phyloP scores from a whole-genome alignment of 805 yeast genomes.

The Candida arabinofermentans region DNA sequence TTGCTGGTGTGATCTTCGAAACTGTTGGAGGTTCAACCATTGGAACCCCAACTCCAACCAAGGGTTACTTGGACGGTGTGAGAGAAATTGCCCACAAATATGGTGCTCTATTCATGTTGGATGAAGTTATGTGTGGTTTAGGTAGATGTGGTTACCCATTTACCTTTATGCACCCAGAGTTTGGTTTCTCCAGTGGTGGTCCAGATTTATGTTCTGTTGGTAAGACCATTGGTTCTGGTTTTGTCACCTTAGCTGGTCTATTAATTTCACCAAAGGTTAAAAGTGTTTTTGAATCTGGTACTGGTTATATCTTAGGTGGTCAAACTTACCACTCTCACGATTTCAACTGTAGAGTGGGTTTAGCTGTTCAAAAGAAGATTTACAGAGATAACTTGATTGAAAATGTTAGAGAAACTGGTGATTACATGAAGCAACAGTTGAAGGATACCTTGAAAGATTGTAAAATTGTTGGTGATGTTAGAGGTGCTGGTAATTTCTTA shows the following conservation, averaged over 20 bases:
- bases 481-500: constrained; percentile 63
- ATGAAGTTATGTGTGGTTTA: constrained; percentile 57
- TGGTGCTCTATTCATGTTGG: constrained; percentile 46
- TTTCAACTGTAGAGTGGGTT: constrained; percentile 43
- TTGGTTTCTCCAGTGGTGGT: constrained; percentile 36
- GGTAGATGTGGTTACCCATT: constrained; percentile 43
- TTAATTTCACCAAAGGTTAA: constrained; percentile 38
- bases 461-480: constrained; percentile 50
- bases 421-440: constrained; percentile 36
- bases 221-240: constrained; percentile 47
- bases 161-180: constrained; percentile 45
- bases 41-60: constrained; percentile 42
- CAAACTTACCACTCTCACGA: constrained; percentile 51
- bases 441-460: constrained; percentile 32
- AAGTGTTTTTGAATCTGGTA: constrained; percentile 35
- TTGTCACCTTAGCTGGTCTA: constrained; percentile 45
- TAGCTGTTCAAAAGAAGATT: constrained; percentile 43
- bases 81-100: constrained; percentile 47
- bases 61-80: constrained; percentile 44
- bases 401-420: constrained; percentile 42
- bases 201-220: constrained; percentile 50
- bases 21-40: constrained; percentile 45
- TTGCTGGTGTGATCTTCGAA: constrained; percentile 41
- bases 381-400: constrained; percentile 30
- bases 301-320: constrained; percentile 39